phyloP scores from a whole-genome alignment of 257 asterid species.

The Solanum chaucha region DNA sequence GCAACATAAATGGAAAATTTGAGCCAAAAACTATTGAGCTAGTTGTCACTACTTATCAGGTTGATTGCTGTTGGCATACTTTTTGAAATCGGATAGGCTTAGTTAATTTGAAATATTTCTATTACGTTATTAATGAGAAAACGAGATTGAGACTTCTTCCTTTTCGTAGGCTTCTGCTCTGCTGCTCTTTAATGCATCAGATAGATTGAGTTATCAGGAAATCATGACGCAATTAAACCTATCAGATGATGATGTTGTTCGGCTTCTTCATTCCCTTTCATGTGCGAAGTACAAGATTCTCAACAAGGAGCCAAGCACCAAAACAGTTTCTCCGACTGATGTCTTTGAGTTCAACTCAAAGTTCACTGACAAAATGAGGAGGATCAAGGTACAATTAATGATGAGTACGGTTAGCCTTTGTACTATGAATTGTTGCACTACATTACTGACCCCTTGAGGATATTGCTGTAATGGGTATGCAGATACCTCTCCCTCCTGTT shows the following conservation, averaged over 20 bases:
- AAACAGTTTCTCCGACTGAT: conserved; percentile 70
- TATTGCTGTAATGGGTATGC: conserved; percentile 7
- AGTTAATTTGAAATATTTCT: background rate
- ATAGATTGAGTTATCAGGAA: conserved; percentile 80
- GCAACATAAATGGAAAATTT: conserved; percentile 86
- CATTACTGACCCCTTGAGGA: background rate
- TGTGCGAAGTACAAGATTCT: conserved; percentile 94
- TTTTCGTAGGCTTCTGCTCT: conserved; percentile 71
- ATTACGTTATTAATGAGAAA: background rate
- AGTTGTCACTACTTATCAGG: conserved; percentile 94
- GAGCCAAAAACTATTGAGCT: conserved; percentile 85
- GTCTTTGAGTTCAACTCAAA: conserved; percentile 83
- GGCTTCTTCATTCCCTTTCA: conserved; percentile 95
- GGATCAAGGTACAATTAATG: conserved; percentile 64
- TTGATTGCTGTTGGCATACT: conserved; percentile 9
- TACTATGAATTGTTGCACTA: background rate
- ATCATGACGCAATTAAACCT: conserved; percentile 82
- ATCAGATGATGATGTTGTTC: conserved; percentile 84
- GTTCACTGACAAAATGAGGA: conserved; percentile 92
- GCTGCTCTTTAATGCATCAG: conserved; percentile 81
- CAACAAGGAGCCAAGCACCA: conserved; percentile 82
- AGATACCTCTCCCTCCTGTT: conserved; percentile 98
- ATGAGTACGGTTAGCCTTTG: background rate
- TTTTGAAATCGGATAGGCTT: background rate
- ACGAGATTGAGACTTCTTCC: background rate